Conservation (phyloP, 2,329 filamentous ascomycete genomes). For the Calonectria honghensis region DNA sequence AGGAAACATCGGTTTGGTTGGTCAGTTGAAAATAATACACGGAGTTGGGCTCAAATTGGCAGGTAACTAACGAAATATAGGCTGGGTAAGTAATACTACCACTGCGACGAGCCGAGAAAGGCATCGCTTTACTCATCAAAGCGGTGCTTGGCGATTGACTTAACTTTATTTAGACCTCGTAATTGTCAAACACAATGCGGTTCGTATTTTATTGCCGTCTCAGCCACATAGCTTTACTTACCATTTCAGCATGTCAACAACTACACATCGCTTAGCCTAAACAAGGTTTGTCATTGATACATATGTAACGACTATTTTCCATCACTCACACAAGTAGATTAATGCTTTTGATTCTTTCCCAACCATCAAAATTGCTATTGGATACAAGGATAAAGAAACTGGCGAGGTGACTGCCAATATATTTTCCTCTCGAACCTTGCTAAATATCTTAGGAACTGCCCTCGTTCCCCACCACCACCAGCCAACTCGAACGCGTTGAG, state of each 20-base stretch:
- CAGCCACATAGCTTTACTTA: neutral
- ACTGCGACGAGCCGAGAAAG: neutral
- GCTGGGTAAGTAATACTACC: constrained; percentile 18
- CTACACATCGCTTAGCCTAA: constrained; percentile 14
- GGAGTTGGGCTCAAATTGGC: neutral
- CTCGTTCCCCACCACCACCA: constrained; percentile 7
- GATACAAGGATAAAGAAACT: constrained; percentile 16
- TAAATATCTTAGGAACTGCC: constrained; percentile 18
- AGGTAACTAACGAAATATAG: neutral
- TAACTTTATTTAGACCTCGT: constrained; percentile 17
- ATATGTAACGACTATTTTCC: no score
- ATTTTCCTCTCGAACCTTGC: neutral
- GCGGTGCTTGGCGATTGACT: neutral
- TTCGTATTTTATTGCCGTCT: neutral
- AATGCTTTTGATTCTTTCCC: constrained; percentile 11
- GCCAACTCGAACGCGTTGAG: constrained; percentile 17
- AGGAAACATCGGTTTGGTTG: constrained; percentile 27
- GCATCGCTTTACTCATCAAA: neutral
- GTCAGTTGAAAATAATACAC: neutral
- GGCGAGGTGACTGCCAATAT: constrained; percentile 16
- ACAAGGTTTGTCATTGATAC: neutral
- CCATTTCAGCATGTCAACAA: constrained; percentile 9
- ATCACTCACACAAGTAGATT: neutral
- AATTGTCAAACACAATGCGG: constrained; percentile 13
- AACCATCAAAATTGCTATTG: constrained; percentile 11